phyloP scores from a whole-genome alignment of 2,329 filamentous ascomycete genomes.

The Pseudohalonectria lignicola region DNA sequence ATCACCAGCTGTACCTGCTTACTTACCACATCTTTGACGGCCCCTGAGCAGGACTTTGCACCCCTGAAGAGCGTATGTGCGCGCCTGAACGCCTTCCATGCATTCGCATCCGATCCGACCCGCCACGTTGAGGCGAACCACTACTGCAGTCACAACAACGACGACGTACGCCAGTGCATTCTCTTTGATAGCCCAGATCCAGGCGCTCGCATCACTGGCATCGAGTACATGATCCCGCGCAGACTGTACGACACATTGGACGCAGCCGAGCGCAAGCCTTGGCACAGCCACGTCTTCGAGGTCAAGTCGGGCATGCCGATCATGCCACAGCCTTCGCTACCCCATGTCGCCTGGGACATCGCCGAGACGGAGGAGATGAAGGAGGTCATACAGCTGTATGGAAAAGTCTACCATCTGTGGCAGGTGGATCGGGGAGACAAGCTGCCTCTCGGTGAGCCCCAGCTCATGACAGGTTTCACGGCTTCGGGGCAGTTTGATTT shows the following conservation, averaged over 20 bases:
- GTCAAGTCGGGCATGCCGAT: conserved; percentile 73
- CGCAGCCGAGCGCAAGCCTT: conserved; percentile 58
- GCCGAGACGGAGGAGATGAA: conserved; percentile 77
- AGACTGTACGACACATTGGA: conserved; percentile 56
- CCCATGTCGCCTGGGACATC: conserved; percentile 51
- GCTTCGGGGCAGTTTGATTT: conserved; percentile 36
- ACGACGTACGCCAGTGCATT: conserved; percentile 74
- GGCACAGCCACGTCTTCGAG: conserved; percentile 69
- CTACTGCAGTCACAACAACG: conserved; percentile 70
- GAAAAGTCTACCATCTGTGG: conserved; percentile 81
- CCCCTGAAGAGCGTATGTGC: conserved; percentile 69
- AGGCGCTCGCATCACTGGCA: conserved; percentile 64
- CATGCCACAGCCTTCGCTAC: conserved; percentile 47
- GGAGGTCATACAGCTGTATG: conserved; percentile 62
- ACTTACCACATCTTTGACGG: conserved; percentile 2
- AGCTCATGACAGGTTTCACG: conserved; percentile 44
- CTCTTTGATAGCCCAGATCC: conserved; percentile 64
- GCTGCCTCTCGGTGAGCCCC: conserved; percentile 38
- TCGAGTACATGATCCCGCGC: conserved; percentile 80
- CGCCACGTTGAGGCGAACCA: conserved; percentile 70
- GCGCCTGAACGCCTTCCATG: conserved; percentile 79
- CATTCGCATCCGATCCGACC: conserved; percentile 61
- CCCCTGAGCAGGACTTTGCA: conserved; percentile 45
- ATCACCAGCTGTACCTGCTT: neutral
- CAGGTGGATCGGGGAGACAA: conserved; percentile 65